These are phyloP conservation scores for Letharia lupina DNA, from an alignment of 495 filamentous ascomycete species.

Conservation along the genomic window DNA sequence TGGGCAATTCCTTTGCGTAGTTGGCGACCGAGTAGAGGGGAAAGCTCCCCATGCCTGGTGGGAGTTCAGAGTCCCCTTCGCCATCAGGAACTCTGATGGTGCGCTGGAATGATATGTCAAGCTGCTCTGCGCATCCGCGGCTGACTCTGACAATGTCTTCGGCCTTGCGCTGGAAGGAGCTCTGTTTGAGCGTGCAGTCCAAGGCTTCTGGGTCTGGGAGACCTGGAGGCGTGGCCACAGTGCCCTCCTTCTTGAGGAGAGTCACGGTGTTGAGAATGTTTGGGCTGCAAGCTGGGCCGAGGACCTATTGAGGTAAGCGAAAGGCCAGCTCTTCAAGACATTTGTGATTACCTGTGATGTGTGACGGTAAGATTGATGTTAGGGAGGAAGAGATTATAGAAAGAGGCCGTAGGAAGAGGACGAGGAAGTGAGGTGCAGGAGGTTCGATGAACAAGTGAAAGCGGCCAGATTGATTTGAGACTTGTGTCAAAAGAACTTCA, in stretches of 20 bases:
- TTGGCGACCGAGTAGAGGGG: conserved; percentile 31
- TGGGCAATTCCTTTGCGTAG: conserved; percentile 29
- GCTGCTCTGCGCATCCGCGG: neutral
- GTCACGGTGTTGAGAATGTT: neutral
- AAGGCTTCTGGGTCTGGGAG: neutral
- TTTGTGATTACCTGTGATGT: neutral
- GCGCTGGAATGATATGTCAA: conserved; percentile 29
- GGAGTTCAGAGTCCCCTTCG: conserved; percentile 28
- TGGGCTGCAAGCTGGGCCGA: neutral
- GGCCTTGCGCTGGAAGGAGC: conserved; percentile 2
- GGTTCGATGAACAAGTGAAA: neutral
- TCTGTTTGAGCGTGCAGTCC: neutral
- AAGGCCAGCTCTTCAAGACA: neutral
- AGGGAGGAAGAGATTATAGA: no score
- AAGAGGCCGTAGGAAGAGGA: neutral
- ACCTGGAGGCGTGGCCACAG: neutral
- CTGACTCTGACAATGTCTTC: conserved; percentile 10
- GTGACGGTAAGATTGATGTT: neutral
- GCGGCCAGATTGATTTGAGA: no score
- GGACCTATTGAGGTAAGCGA: neutral
- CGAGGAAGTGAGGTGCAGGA: neutral
- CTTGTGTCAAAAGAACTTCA: neutral
- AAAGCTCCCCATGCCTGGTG: conserved; percentile 34
- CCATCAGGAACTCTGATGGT: conserved; percentile 42
- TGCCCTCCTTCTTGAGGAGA: neutral